phyloP scores from a whole-genome alignment of 345 rosid species.

The Excoecaria agallocha region DNA sequence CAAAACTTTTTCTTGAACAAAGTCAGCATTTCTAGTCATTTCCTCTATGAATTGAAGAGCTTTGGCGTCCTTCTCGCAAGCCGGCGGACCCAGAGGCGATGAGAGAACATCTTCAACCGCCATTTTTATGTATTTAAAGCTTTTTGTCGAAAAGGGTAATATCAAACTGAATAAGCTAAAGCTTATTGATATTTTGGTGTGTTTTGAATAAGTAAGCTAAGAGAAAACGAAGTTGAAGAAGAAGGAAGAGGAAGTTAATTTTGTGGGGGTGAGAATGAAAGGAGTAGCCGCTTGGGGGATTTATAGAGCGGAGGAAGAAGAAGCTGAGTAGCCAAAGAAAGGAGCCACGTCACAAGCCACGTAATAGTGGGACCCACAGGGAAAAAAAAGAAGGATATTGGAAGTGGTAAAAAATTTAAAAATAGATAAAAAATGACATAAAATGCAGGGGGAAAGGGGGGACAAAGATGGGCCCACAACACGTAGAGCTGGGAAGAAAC shows the following conservation, averaged over 20 bases:
- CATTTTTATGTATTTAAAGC: slow-evolving; percentile 19
- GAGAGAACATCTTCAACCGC: slow-evolving; percentile 55
- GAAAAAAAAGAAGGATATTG: slow-evolving; percentile 6
- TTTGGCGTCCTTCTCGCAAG: slow-evolving; percentile 53
- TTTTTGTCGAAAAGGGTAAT: not conserved
- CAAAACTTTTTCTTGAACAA: slow-evolving; percentile 56
- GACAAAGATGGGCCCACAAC: slow-evolving; percentile 46
- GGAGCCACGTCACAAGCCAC: slow-evolving; percentile 37
- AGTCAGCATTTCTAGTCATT: slow-evolving; percentile 48
- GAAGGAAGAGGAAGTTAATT: not conserved
- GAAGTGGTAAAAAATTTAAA: not conserved
- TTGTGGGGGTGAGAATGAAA: slow-evolving; percentile 14
- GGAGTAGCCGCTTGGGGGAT: slow-evolving; percentile 14
- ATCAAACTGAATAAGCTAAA: too few species aligned
- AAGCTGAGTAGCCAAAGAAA: not conserved
- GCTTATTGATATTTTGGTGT: too few species aligned
- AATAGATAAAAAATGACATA: not conserved
- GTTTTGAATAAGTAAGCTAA: too few species aligned
- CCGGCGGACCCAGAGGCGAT: slow-evolving; percentile 36
- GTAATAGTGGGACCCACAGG: slow-evolving; percentile 20
- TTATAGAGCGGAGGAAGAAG: slow-evolving; percentile 42
- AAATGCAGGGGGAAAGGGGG: slow-evolving; percentile 33
- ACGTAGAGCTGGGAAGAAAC: slow-evolving; percentile 47
- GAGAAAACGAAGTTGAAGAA: slow-evolving; percentile 2
- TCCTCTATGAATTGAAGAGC: slow-evolving; percentile 68